Percentiles rank a stretch among this genome's conserved stretches.
Evolutionary conservation across 2,329 filamentous ascomycete species (phyloP).

Genomic region (Helotiales sp.): DNA sequence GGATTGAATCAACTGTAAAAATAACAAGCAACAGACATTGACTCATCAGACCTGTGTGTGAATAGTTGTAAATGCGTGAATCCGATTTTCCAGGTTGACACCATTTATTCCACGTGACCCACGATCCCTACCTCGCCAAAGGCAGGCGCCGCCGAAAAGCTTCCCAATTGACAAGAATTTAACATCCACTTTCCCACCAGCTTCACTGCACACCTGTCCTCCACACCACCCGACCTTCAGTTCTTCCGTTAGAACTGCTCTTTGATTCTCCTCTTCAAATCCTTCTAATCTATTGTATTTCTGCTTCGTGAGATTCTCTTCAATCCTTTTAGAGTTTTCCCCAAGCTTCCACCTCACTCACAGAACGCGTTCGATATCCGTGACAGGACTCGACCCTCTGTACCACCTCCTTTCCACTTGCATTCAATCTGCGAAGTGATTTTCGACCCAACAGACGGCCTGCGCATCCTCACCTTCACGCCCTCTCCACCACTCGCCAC

Average conservation of each 20-base stretch:
- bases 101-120: background rate
- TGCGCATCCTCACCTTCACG: conserved; percentile 16
- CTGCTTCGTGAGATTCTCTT: conserved; percentile 16
- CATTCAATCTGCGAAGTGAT: conserved; percentile 1
- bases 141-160: background rate
- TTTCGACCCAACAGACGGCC: conserved; percentile 2
- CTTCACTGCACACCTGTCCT: background rate
- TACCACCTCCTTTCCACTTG: conserved; percentile 7
- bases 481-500: conserved; percentile 3
- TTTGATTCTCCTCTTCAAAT: conserved; percentile 24
- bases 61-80: too few species aligned
- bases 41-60: too few species aligned
- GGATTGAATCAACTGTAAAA: too few species aligned
- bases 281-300: conserved; percentile 32
- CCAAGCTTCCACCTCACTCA: conserved; percentile 14
- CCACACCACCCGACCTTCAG: background rate
- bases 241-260: conserved; percentile 24
- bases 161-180: background rate
- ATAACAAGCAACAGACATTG: too few species aligned
- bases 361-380: conserved; percentile 32
- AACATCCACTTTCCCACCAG: background rate
- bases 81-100: too few species aligned
- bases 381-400: conserved; percentile 29
- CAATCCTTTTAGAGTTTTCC: conserved; percentile 18
- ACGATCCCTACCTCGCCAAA: background rate